Evolutionary conservation across 2,329 filamentous ascomycete genomes (phyloP).

Genomic region (Aureobasidium mangrovei): DNA sequence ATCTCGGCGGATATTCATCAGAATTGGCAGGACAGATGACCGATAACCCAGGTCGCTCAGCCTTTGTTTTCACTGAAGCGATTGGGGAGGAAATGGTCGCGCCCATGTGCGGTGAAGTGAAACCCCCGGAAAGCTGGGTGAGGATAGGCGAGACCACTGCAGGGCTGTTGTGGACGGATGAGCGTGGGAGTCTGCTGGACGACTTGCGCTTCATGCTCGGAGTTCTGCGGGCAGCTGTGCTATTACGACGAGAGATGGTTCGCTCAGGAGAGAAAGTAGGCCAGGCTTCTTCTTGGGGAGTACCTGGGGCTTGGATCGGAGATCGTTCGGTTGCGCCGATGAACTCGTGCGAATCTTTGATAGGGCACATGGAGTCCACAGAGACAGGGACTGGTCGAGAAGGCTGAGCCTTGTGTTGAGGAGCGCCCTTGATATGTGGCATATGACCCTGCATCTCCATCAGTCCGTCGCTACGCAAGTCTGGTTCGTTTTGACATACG

Average conservation of each 20-base stretch:
- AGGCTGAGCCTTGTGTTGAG: neutral
- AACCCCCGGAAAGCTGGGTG: neutral
- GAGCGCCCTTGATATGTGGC: neutral
- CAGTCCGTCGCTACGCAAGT: neutral
- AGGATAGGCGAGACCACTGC: neutral
- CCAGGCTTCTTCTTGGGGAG: slow-evolving; percentile 23
- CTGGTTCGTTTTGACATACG: neutral
- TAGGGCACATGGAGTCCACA: slow-evolving; percentile 25
- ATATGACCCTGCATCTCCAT: neutral
- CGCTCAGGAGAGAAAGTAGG: slow-evolving; percentile 24
- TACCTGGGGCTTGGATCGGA: slow-evolving; percentile 14
- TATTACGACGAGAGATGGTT: neutral
- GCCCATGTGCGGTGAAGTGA: neutral
- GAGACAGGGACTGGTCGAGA: slow-evolving; percentile 30
- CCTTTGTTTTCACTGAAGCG: neutral
- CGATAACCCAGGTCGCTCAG: neutral
- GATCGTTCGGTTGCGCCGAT: slow-evolving; percentile 32
- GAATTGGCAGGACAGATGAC: neutral
- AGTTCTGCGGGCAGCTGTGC: neutral
- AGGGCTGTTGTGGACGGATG: slow-evolving; percentile 2
- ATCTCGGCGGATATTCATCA: neutral
- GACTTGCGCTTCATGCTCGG: neutral
- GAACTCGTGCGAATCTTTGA: slow-evolving; percentile 30
- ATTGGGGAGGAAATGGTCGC: neutral
- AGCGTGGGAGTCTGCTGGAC: neutral